Evolutionary conservation across 345 rosid genomes (phyloP).

Genomic region (Rhizophora apiculata): DNA sequence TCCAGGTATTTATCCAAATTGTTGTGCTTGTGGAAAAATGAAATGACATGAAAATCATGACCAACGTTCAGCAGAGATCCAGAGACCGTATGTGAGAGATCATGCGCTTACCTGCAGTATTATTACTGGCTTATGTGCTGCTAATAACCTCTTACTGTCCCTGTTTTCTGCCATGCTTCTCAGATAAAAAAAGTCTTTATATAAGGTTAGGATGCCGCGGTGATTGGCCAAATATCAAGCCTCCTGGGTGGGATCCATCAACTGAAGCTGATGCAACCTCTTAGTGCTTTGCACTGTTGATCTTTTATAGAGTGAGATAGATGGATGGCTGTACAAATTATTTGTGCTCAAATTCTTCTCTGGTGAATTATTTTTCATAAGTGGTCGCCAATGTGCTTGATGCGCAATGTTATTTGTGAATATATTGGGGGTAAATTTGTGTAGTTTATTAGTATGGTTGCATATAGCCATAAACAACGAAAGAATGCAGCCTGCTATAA

Average conservation of each 20-base stretch:
- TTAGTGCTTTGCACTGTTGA: constrained; percentile 6
- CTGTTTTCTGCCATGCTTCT: neutral
- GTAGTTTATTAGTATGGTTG: no score
- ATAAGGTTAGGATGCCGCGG: constrained; percentile 83
- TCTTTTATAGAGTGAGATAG: neutral
- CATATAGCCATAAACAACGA: no score
- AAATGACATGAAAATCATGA: no score
- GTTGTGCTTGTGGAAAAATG: no score
- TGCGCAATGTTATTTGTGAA: neutral
- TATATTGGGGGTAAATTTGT: neutral
- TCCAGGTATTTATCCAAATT: constrained; percentile 44
- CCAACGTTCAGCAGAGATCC: no score
- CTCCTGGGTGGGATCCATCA: constrained; percentile 80
- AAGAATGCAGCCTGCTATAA: no score
- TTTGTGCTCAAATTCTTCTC: neutral
- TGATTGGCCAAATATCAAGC: constrained; percentile 85
- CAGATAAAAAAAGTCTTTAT: constrained; percentile 85
- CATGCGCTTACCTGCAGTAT: neutral
- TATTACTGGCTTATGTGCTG: neutral
- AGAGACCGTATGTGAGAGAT: no score
- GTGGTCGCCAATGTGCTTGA: no score
- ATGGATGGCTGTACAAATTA: neutral
- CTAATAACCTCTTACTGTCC: neutral
- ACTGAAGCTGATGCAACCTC: constrained; percentile 24
- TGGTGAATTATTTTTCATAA: neutral